Evolutionary conservation across 2,329 filamentous ascomycete species (phyloP), one percentile per base, ranked within the genome.

Genomic region (Bipolaris gigantea): DNA sequence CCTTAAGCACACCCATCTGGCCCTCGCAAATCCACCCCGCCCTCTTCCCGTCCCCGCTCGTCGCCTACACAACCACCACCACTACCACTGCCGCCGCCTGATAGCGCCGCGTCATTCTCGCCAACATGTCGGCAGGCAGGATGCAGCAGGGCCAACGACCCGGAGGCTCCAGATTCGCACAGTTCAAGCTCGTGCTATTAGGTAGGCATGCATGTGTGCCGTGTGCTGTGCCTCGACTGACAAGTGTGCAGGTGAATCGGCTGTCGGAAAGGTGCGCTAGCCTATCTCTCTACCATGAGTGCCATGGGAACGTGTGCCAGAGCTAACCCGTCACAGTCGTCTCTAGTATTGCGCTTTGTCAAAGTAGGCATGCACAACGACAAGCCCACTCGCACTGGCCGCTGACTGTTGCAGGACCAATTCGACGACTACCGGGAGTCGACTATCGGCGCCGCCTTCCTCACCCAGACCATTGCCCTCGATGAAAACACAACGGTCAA

Each of bases 401-500:
- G 34, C 48, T 62, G 32, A 65, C 43, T 2, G 2, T 5, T 2
- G 13, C 71, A 96, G 92, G 93, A 99, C 78, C 94, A 97, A 90
- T 99, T 99, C 79, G 94, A 99, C 82, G 87, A 89, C 77, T 97
- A 97, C 81, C 87, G 92, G 78, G 93, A 97, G 86, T 96, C 92
- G 52, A 97, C 93, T 59, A 97, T 97, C 79, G 93, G 94, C 77
- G 94, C 95, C 68, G 95, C 95, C 65, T 99, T 99, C 83, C 85
- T 99, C 65, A 99, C 94, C 70, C 94, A 99, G 79, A 99, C 94
- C 66, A 97, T 99, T 76, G 93, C 93, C 54, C 89, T 99, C 77
- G 93, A 97, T 76, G 94, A 97, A 74, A 94, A 87, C 78, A 97
- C 94, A 56, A 99, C 94, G 52, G 93, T 99, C 78, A 99, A 99